Percentiles rank a stretch among this genome's conserved stretches.
phyloP scores from a whole-genome alignment of 768 basidiomycete species.

The Ramaria sp. region DNA sequence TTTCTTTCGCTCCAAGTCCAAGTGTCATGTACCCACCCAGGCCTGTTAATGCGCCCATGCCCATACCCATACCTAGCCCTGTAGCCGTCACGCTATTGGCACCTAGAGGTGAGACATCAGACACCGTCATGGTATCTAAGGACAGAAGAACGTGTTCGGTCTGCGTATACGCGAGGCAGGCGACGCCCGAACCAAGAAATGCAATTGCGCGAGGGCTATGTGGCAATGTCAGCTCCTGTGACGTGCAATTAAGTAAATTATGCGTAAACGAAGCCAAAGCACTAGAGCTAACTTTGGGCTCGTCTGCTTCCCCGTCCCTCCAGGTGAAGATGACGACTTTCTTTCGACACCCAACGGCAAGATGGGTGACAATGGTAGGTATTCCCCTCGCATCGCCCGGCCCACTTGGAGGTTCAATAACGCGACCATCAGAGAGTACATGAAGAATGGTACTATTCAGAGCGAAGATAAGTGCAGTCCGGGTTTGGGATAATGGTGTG shows the following conservation, averaged over 20 bases:
- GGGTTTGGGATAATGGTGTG: constrained; percentile 64
- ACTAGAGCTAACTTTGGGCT: constrained; percentile 42
- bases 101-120: constrained; percentile 36
- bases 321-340: constrained; percentile 80
- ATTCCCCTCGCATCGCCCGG: constrained; percentile 32
- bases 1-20: constrained; percentile 64
- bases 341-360: constrained; percentile 79
- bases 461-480: constrained; percentile 76
- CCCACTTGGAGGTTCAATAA: constrained; percentile 10
- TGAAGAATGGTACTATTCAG: constrained; percentile 53
- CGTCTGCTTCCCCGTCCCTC: constrained; percentile 75
- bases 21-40: constrained; percentile 80
- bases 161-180: constrained; percentile 73
- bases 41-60: constrained; percentile 71
- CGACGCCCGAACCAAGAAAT: constrained; percentile 51
- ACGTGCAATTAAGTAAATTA: constrained; percentile 5
- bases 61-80: constrained; percentile 23
- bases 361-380: constrained; percentile 58
- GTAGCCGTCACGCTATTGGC: constrained; percentile 21
- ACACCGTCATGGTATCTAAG: constrained; percentile 43
- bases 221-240: constrained; percentile 69
- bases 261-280: not conserved
- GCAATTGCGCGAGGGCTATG: constrained; percentile 84
- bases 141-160: constrained; percentile 70
- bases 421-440: constrained; percentile 19